These are phyloP conservation scores for Oryza punctata DNA, from an alignment of 176 grass and related monocot genomes.

Conservation along the genomic window DNA sequence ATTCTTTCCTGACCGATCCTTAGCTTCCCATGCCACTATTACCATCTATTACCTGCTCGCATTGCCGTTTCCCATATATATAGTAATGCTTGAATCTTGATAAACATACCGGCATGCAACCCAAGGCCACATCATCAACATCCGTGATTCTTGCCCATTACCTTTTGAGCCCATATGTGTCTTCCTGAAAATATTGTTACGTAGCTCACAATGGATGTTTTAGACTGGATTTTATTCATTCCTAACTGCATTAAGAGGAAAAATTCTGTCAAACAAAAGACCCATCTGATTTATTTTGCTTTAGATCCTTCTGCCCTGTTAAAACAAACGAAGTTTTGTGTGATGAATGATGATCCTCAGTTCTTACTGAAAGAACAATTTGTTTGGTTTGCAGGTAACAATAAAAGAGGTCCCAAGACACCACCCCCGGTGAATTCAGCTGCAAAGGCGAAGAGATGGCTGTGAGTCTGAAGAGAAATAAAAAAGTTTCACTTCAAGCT, in stretches of 20 bases:
- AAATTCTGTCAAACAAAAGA: conserved; percentile 5
- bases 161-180: not conserved
- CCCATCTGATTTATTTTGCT: not conserved
- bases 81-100: not conserved
- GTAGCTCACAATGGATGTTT: conserved; percentile 5
- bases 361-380: conserved; percentile 23
- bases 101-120: not conserved
- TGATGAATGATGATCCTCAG: not conserved
- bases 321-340: conserved; percentile 3
- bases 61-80: not conserved
- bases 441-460: conserved; percentile 45
- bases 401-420: conserved; percentile 45
- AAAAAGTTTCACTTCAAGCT: conserved; percentile 22
- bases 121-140: not conserved
- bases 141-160: not conserved
- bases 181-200: not conserved
- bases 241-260: not conserved
- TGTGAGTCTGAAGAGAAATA: conserved; percentile 37
- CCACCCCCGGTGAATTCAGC: conserved; percentile 45
- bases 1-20: conserved; percentile 29
- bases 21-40: conserved; percentile 18
- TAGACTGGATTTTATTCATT: conserved; percentile 2
- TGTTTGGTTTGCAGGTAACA: conserved; percentile 34
- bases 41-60: conserved; percentile 19
- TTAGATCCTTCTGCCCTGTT: not conserved